phyloP scores from a whole-genome alignment of 257 asterid genomes.

The Orobanche coerulescens region DNA sequence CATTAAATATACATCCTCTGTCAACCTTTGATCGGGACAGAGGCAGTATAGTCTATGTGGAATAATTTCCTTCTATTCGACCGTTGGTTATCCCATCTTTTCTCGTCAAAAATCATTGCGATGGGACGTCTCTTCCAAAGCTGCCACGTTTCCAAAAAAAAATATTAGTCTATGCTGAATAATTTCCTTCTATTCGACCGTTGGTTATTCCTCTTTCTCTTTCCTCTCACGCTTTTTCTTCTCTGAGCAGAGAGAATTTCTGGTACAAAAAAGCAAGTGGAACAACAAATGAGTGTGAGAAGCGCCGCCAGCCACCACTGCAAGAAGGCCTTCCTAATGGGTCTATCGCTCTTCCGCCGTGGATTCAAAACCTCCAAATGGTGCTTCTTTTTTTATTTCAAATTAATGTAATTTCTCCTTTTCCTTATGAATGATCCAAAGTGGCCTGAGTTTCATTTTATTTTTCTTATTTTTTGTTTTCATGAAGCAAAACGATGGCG shows the following conservation, averaged over 20 bases:
- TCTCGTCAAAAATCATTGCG: slow-evolving; percentile 17
- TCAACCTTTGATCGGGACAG: too few relatives aligned
- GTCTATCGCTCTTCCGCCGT: slow-evolving; percentile 42
- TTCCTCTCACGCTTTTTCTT: neutral
- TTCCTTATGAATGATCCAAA: neutral
- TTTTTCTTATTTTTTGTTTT: neutral
- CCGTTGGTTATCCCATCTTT: slow-evolving; percentile 39
- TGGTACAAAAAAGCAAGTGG: slow-evolving; percentile 14
- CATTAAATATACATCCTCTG: too few relatives aligned
- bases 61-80: slow-evolving; percentile 27
- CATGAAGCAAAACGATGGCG: slow-evolving; percentile 79
- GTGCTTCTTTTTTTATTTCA: slow-evolving; percentile 17
- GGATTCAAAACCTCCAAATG: slow-evolving; percentile 86
- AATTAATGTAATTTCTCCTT: neutral
- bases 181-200: slow-evolving; percentile 68
- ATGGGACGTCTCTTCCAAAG: slow-evolving; percentile 1
- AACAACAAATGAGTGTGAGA: slow-evolving; percentile 27
- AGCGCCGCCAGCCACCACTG: slow-evolving; percentile 47
- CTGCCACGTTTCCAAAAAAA: slow-evolving; percentile 33
- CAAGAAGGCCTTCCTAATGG: slow-evolving; percentile 60
- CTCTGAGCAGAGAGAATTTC: neutral
- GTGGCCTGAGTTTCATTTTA: slow-evolving; percentile 2
- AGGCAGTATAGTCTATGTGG: too few relatives aligned
- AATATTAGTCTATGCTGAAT: too few relatives aligned
- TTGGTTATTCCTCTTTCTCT: slow-evolving; percentile 23